phyloP scores from a whole-genome alignment of 1,139 yeast genomes.

The Hansenula sp. region DNA sequence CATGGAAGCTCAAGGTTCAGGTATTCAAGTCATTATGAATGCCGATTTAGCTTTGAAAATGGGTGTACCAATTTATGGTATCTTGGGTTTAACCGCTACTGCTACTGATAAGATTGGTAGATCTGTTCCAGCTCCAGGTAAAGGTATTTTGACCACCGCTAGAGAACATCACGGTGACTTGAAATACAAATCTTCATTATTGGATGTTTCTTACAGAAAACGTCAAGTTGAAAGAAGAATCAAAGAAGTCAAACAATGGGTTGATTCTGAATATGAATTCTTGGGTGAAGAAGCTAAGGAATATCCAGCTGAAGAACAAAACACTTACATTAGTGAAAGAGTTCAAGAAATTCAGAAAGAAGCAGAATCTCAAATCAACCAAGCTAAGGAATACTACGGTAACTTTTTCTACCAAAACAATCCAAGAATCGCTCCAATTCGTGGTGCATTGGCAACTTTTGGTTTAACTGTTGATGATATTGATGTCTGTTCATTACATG shows the following conservation, averaged over 20 bases:
- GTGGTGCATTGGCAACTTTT: slow-evolving; percentile 95
- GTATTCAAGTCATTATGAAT: slow-evolving; percentile 94
- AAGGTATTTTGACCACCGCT: slow-evolving; percentile 97
- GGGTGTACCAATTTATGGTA: slow-evolving; percentile 99
- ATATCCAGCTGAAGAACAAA: slow-evolving; percentile 44
- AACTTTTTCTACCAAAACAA: slow-evolving; percentile 88
- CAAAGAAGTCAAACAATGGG: slow-evolving; percentile 77
- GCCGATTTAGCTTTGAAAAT: slow-evolving; percentile 90
- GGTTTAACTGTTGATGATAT: slow-evolving; percentile 92
- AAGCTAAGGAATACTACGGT: slow-evolving; percentile 94
- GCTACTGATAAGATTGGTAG: slow-evolving; percentile 98
- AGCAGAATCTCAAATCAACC: slow-evolving; percentile 78
- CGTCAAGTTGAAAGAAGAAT: slow-evolving; percentile 85
- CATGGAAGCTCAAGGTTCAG: slow-evolving; percentile 99
- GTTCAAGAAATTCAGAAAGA: slow-evolving; percentile 85
- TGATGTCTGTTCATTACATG: slow-evolving; percentile 99
- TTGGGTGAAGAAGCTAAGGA: slow-evolving; percentile 68
- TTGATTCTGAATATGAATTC: slow-evolving; percentile 72
- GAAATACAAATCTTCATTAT: slow-evolving; percentile 76
- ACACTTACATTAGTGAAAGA: slow-evolving; percentile 69
- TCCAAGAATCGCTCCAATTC: slow-evolving; percentile 92
- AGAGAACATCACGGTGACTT: slow-evolving; percentile 85
- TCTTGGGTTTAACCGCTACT: slow-evolving; percentile 90
- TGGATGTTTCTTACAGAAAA: slow-evolving; percentile 90
- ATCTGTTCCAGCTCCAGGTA: slow-evolving; percentile 99